Evolutionary conservation across 2,329 filamentous ascomycete genomes (phyloP), one percentile per base, ranked within the genome.

Genomic region (Tolypocladium cylindrosporum): DNA sequence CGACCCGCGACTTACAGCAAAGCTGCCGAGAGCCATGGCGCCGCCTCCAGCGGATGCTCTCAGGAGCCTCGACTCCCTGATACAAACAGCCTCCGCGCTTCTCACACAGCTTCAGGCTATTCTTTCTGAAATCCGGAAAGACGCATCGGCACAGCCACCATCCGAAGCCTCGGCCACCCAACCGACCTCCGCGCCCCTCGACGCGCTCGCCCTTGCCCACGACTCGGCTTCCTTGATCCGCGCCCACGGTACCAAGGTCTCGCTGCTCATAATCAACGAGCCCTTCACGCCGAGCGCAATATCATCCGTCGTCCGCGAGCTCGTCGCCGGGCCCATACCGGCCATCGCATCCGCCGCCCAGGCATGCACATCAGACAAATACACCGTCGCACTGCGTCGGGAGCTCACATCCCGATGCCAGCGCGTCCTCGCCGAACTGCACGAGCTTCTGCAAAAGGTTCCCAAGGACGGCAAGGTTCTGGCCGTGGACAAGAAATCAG

Each of bases 231-330:
- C 80, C 34, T 79, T 95, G 6, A 83, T 96, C 59, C 86, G 84
- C 69, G 90, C 91, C 0, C 91, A 97, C 68, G 83, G 87, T 1
- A 96, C 91, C 7, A 96, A 96, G 62, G 79, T 97, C 34, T 93
- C 90, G 0, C 85, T 97, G 1, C 81, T 97, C 14, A 83, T 94
- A 1, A 88, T 95, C 67, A 96, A 90, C 67, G 82, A 90, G 21
- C 92, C 93, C 0, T 95, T 96, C 64, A 94, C 91, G 0, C 86
- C 90, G 0, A 85, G 86, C 1, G 92, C 90, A 6, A 79, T 96
- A 40, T 75, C 74, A 11, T 85, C 81, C 31, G 84, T 95, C 16
- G 75, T 97, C 5, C 79, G 83, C 40, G 85, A 91, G 59, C 79
- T 96, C n/a, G 80, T 86, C 27, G 79, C 83, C 14, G 85, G 85